A percentile compares a stretch with the other conserved stretches of the same genome.
Conservation (phyloP, 164 flowering plant species). For the Sedum album region DNA sequence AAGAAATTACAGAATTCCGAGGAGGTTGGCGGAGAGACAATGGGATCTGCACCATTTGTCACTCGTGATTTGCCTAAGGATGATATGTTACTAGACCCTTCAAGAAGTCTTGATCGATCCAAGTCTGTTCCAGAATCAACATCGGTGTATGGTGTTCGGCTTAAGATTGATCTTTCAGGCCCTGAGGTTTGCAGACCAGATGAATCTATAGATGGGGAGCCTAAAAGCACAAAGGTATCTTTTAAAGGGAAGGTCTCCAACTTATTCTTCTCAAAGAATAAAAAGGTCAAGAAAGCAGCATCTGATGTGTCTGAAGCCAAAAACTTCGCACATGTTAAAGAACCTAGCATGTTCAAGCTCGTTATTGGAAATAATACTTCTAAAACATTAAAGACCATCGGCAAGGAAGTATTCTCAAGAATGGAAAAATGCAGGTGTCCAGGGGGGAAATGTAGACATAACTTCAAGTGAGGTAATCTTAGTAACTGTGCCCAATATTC, state of each 20-base stretch:
- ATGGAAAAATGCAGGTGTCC: constrained; percentile 13
- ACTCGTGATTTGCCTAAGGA: constrained; percentile 13
- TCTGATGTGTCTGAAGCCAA: constrained; percentile 19
- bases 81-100: constrained; percentile 31
- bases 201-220: constrained; percentile 28
- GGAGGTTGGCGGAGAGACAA: constrained; percentile 28
- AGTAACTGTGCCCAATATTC: not conserved
- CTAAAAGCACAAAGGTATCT: constrained; percentile 52
- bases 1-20: constrained; percentile 31
- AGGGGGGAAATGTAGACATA: constrained; percentile 17
- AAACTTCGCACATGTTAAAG: constrained; percentile 17
- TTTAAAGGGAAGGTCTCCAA: constrained; percentile 77
- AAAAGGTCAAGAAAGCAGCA: constrained; percentile 55
- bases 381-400: constrained; percentile 19
- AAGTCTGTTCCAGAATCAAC: constrained; percentile 80
- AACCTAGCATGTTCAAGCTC: constrained; percentile 16
- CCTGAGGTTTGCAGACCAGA: constrained; percentile 25
- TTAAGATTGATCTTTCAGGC: constrained; percentile 34
- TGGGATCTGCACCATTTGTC: not conserved
- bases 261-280: constrained; percentile 75
- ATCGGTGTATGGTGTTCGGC: constrained; percentile 37
- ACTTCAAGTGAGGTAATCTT: constrained; percentile 33
- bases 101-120: constrained; percentile 60
- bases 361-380: constrained; percentile 11
- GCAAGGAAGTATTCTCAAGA: constrained; percentile 18